Base-by-base conservation (phyloP, 1,284 basidiomycete species). In the Somion occarium region DNA sequence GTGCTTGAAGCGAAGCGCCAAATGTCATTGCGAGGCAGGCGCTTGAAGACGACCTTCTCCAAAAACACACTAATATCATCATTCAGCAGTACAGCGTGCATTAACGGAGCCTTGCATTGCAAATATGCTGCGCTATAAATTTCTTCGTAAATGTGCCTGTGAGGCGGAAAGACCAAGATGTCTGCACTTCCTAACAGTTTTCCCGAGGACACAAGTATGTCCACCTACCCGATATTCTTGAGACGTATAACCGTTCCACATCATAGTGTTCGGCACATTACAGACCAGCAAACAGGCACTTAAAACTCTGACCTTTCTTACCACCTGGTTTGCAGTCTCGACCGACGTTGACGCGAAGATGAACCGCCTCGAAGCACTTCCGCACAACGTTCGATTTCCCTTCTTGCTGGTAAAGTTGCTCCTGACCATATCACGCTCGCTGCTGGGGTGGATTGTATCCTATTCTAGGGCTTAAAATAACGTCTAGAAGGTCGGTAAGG, bases 341-440 rank as follows among this genome's bases (percentile, higher is more conserved):
- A 43, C 57, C 57, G 56, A 59, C 50, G 55, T 57, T 57, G 48
- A 55, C 42, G 53, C 56, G 56, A 59, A 50, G 45, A 57, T 55
- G 50, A 49, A 24, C 53, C 57, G 53, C 27, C 23, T 25, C 25
- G 26, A 20, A 12, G 43, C 20, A 11, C 19, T 34, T 34, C 30
- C 30, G 15, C 15, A 34, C 30, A 34, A 34, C 30, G 30, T 7
- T 34, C 30, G 15, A 15, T 7, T 15, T 34, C 15, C 30, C 30
- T 34, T 34, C 30, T n/a, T 34, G 30, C 30, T 7, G 7, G 15
- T 15, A 34, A 34, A 7, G 15, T 15, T 15, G 30, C 30, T 34
- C 7, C 30, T 34, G 30, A 34, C 30, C 30, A 34, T 34, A 34
- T 34, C 30, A 34, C 30, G 30, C 15, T 34, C 30, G 7, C 30